A percentile compares a stretch with the other conserved stretches of the same genome.
These are phyloP conservation scores for Stephania yunnanensis DNA, from an alignment of 164 flowering plant species.

Conservation along the genomic window DNA sequence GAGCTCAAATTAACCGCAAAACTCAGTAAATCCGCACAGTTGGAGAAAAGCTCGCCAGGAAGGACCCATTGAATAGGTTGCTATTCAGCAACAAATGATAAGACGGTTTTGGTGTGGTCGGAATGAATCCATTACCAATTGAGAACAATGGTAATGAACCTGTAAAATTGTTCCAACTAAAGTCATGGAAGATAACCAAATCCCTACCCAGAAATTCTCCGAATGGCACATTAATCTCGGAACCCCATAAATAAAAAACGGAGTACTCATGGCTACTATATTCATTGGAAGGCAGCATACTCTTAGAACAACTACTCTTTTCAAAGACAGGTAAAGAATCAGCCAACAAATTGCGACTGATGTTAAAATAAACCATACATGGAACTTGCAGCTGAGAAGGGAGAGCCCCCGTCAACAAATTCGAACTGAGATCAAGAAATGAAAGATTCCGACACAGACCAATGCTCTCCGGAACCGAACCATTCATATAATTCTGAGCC, in stretches of 20 bases:
- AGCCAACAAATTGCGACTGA: conserved; percentile 48
- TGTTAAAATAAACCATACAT: conserved; percentile 60
- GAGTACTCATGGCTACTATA: conserved; percentile 12
- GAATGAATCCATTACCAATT: conserved; percentile 29
- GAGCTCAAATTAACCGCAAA: conserved; percentile 48
- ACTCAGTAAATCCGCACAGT: conserved; percentile 30
- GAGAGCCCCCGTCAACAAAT: conserved; percentile 39
- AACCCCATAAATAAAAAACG: conserved; percentile 17
- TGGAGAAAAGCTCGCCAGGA: conserved; percentile 29
- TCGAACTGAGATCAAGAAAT: conserved; percentile 61
- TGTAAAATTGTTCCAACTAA: conserved; percentile 50
- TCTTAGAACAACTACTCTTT: conserved; percentile 26
- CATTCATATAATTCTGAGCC: conserved; percentile 50
- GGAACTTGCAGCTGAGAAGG: conserved; percentile 41
- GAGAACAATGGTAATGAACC: conserved; percentile 43
- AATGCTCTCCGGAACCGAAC: conserved; percentile 38
- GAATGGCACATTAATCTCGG: conserved; percentile 15
- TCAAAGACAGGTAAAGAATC: conserved; percentile 39
- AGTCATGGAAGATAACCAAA: conserved; percentile 42
- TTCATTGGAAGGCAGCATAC: conserved; percentile 11
- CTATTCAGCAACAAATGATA: conserved; percentile 46
- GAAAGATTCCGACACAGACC: conserved; percentile 44
- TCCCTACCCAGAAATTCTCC: conserved; percentile 4
- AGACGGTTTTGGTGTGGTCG: conserved; percentile 8
- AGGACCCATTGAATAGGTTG: conserved; percentile 50